These are phyloP conservation scores for Aspergillus sp. DNA, from an alignment of 2,329 filamentous ascomycete genomes.

Conservation along the genomic window DNA sequence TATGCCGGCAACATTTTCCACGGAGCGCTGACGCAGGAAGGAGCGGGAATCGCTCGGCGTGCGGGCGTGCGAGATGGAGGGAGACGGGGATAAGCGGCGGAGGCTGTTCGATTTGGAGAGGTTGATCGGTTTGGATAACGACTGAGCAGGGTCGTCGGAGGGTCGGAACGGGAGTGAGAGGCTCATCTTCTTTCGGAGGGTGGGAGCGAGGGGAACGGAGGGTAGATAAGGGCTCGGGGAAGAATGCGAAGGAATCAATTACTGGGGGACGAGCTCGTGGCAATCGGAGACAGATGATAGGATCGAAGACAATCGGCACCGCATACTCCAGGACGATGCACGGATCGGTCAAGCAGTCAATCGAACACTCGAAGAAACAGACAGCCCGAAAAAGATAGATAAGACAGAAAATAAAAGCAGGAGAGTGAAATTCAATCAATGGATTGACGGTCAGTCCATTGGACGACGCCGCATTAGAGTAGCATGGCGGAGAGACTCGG, in stretches of 20 bases:
- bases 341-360: background rate
- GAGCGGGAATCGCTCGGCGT: constrained; percentile 48
- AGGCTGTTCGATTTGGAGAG: constrained; percentile 49
- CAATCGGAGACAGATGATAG: background rate
- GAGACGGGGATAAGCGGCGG: constrained; percentile 61
- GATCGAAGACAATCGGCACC: background rate
- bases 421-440: background rate
- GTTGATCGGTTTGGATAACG: constrained; percentile 42
- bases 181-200: constrained; percentile 30
- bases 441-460: background rate
- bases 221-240: background rate
- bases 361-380: background rate
- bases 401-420: background rate
- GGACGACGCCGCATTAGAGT: background rate
- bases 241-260: background rate
- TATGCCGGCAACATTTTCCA: constrained; percentile 35
- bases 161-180: constrained; percentile 40
- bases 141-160: constrained; percentile 47
- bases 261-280: background rate
- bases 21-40: constrained; percentile 39
- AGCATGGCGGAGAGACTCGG: background rate
- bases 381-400: background rate
- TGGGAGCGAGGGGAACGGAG: background rate
- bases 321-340: background rate
- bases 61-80: constrained; percentile 53